Evolutionary conservation across 1,139 yeast genomes (phyloP), one percentile per base, ranked within the genome.

Genomic region (Geotrichum klebahnii): DNA sequence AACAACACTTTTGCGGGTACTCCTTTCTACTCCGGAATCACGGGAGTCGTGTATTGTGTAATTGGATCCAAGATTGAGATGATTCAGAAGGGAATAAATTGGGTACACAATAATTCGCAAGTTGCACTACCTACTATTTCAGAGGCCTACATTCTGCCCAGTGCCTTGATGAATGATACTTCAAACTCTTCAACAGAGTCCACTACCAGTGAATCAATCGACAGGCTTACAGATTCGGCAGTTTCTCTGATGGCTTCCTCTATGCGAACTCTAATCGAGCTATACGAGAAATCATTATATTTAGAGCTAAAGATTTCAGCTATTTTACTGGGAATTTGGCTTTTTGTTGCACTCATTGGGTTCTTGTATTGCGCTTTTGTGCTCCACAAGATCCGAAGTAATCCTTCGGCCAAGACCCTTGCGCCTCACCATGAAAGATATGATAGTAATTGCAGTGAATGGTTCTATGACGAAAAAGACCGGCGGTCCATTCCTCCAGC

Each of bases 1-100:
- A 72, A 73, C 24, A 69, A 69, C 2, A 75, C 81, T 0, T 89
- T 92, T 67, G 79, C 81, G 2, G 75, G 73, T 3, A 87, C 97
- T 0, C 78, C 86, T 0, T 70, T 92, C 14, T 78, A 80, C 42
- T 46, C 52, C 19, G 85, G 95, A 0, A 73, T 90, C 9, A 52
- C 64, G 12, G 59, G 76, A 69, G 80, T 89, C 0, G 84, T 89
- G 4, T 80, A 82, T 46, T 92, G 98, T 68, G 79, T 86, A 1
- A 71, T 92, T 37, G 94, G 89, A 12, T 73, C 82, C 50, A 92
- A 90, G 62, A 65, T 90, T 5, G 72, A 73, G 3, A 73, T 75
- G 31, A 70, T 89, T 0, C 85, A 85, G 57, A 63, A 74, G 22
- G 97, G 95, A 0, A 66, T 90, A 48, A 76, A 81, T 0, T 92